Percentiles rank a stretch among this genome's conserved stretches.
phyloP scores from a whole-genome alignment of 2,329 filamentous ascomycete genomes.

The Apiospora kogelbergensis region DNA sequence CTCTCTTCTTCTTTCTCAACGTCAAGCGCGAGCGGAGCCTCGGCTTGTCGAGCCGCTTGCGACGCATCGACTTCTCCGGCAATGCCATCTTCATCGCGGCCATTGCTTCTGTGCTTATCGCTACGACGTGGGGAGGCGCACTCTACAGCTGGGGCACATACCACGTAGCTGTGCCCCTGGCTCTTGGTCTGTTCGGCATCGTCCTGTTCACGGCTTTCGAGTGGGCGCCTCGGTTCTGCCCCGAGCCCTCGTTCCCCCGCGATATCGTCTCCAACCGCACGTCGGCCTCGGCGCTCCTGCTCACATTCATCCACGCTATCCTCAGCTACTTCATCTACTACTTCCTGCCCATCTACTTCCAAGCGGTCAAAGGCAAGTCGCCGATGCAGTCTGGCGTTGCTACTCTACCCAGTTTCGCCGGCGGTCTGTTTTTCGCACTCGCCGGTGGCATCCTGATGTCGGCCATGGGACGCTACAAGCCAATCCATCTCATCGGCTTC shows the following conservation, averaged over 20 bases:
- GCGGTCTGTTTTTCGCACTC: neutral
- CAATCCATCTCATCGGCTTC: constrained; percentile 4
- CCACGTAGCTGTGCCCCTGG: constrained; percentile 34
- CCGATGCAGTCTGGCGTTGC: constrained; percentile 18
- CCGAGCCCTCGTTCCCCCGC: constrained; percentile 37
- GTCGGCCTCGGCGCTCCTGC: constrained; percentile 23
- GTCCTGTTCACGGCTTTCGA: constrained; percentile 35
- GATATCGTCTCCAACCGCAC: constrained; percentile 43
- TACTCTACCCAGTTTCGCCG: constrained; percentile 19
- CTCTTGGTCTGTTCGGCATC: constrained; percentile 38
- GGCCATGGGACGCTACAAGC: neutral
- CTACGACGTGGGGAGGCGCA: constrained; percentile 36
- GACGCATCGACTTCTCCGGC: constrained; percentile 37
- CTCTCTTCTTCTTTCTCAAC: constrained; percentile 18
- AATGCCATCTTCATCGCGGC: constrained; percentile 35
- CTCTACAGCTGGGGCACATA: constrained; percentile 34
- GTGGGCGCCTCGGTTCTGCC: constrained; percentile 16
- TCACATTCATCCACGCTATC: constrained; percentile 35
- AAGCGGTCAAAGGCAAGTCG: constrained; percentile 16
- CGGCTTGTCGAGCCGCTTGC: constrained; percentile 42
- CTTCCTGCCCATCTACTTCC: constrained; percentile 24
- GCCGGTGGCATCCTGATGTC: neutral
- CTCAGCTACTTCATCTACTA: constrained; percentile 13
- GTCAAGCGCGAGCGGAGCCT: constrained; percentile 30
- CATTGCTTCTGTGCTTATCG: constrained; percentile 33